Conservation (phyloP, 2,329 filamentous ascomycete species). For the Lecanosticta acicola region DNA sequence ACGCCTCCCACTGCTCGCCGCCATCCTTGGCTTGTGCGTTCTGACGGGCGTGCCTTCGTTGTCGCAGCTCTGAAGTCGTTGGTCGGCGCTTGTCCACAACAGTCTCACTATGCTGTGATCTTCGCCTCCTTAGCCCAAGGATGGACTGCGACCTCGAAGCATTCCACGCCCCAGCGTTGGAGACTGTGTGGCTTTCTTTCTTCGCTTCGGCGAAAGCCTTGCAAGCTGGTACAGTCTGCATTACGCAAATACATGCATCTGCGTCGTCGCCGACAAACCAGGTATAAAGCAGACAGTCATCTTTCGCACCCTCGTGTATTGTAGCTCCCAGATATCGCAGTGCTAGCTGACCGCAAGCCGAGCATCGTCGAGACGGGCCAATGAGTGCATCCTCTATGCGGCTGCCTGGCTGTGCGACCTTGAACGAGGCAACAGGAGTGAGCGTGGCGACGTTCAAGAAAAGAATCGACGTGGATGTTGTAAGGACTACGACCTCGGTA, state of each 20-base stretch:
- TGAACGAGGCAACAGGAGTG: slow-evolving; percentile 13
- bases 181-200: slow-evolving; percentile 10
- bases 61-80: slow-evolving; percentile 8
- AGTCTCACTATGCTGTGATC: slow-evolving; percentile 10
- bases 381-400: slow-evolving; percentile 14
- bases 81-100: not conserved
- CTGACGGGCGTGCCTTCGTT: slow-evolving; percentile 14
- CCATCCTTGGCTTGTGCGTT: slow-evolving; percentile 10
- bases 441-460: slow-evolving; percentile 23
- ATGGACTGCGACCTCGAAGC: slow-evolving; percentile 20
- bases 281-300: slow-evolving; percentile 18
- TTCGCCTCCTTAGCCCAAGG: slow-evolving; percentile 23
- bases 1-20: slow-evolving; percentile 48
- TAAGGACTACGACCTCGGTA: slow-evolving; percentile 22
- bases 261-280: slow-evolving; percentile 23
- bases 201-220: slow-evolving; percentile 9
- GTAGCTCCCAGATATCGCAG: slow-evolving; percentile 59
- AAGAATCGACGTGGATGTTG: slow-evolving; percentile 8
- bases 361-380: slow-evolving; percentile 40
- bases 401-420: slow-evolving; percentile 7
- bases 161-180: slow-evolving; percentile 20
- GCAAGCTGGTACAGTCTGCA: slow-evolving; percentile 11
- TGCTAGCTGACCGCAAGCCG: slow-evolving; percentile 49
- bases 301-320: slow-evolving; percentile 38
- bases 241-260: slow-evolving; percentile 28